These are phyloP conservation scores for Aristolochia contorta DNA, from an alignment of 164 flowering plant genomes.

Conservation along the genomic window DNA sequence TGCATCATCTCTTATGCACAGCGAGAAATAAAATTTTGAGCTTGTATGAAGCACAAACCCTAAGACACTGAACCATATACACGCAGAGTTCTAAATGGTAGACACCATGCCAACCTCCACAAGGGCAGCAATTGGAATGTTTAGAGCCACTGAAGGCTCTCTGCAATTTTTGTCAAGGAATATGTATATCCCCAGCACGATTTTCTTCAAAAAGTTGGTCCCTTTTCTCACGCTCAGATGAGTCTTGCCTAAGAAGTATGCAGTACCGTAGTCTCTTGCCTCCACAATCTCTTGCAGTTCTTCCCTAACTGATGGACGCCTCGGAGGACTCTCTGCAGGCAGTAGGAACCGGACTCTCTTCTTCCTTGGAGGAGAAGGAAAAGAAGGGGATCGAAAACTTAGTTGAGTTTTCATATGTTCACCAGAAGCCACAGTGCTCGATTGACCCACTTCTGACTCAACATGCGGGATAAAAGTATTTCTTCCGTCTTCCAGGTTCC, in stretches of 20 bases:
- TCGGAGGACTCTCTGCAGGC: conserved; percentile 34
- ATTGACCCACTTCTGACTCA: conserved; percentile 3
- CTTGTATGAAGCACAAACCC: too few species aligned
- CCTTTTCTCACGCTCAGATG: conserved; percentile 34
- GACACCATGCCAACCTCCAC: conserved; percentile 61
- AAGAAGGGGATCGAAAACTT: conserved; percentile 6
- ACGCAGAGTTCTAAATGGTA: conserved; percentile 13
- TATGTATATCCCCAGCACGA: conserved; percentile 33
- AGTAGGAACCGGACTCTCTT: conserved; percentile 45
- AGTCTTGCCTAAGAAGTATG: conserved; percentile 53
- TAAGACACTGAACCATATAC: too few species aligned
- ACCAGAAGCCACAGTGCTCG: background rate
- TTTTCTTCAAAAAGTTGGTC: conserved; percentile 31
- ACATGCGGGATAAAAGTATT: conserved; percentile 29
- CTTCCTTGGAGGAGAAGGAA: conserved; percentile 7
- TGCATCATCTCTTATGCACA: too few species aligned
- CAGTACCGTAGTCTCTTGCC: conserved; percentile 64
- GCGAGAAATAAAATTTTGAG: too few species aligned
- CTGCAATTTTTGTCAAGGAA: conserved; percentile 52
- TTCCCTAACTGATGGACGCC: conserved; percentile 28
- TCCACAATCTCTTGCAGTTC: conserved; percentile 51
- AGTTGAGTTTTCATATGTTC: conserved; percentile 6
- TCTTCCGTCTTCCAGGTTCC: conserved; percentile 22
- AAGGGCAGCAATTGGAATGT: conserved; percentile 65
- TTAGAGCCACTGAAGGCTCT: conserved; percentile 42